Evolutionary conservation across 2,329 filamentous ascomycete species (phyloP), one percentile per base, ranked within the genome.

Genomic region (Scortechinia acanthostroma): DNA sequence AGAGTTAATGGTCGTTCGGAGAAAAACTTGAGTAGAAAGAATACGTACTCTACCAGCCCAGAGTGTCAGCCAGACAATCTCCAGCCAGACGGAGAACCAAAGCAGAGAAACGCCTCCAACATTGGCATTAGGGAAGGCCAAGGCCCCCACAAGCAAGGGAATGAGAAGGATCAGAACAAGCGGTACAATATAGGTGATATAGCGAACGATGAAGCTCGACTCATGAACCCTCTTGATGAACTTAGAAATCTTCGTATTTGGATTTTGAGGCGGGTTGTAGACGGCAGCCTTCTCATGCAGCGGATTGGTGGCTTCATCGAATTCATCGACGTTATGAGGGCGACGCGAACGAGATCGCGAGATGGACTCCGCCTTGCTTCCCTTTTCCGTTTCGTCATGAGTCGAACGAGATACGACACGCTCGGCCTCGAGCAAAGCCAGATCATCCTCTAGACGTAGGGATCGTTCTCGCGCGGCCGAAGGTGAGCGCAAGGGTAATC

Each of bases 21-120:
- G n/a, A n/a, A n/a, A n/a, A n/a, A n/a, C n/a, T n/a, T n/a, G n/a
- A n/a, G n/a, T n/a, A n/a, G 25, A n/a, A 30, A 30, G 10, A n/a
- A n/a, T n/a, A 30, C 25, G n/a, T 30, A 40, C 10, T 19, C 35
- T 49, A 2, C 63, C 62, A 52, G 85, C 83, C 91, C 91, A 97
- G 0, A 96, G 71, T 0, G 89, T 89, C 50, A 91, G 73, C 91
- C 91, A 97, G 21, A 96, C 75, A 35, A 95, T 88, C 62, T 95
- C 88, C 16, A 96, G 74, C 91, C 91, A 97, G 50, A 96, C 89
- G 22, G 87, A 87, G 58, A 97, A 96, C 91, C 91, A 97, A 48
- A 89, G 69, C 40, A 96, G 68, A 50, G 80, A 58, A 0, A 95
- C 89, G 17, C 85, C 88, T 1, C 89, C 89, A 2, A 85, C 76